Base-by-base conservation (phyloP, 495 filamentous ascomycete genomes). In the Penicillium paradoxum region DNA sequence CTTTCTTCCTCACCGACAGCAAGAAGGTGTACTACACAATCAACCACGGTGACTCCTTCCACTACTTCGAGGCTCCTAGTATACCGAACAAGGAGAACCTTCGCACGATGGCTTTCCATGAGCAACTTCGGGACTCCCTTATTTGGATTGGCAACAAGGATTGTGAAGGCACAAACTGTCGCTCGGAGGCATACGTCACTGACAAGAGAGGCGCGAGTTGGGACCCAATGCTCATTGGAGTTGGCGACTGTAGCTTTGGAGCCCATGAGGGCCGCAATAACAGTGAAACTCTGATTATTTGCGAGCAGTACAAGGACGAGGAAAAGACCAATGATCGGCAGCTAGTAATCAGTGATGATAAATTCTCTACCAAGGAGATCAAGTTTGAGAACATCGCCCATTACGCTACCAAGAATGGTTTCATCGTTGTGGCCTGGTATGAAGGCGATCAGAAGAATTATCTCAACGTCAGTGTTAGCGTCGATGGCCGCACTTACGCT, bases 341-440 rank as follows among this genome's bases (percentile, higher is more conserved):
- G 44, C 78, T 99, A 24, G 60, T 90, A 11, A 84, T 84, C 29
- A 92, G 83, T 59, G 77, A 87, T 46, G 80, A 91, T 51, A 88
- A 82, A 69, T 91, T 93, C 60, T 72, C 76, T n/a, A 77, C 82
- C 22, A 65, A 78, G 49, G 65, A 76, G 25, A 71, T 79, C 1
- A 76, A 78, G 33, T 81, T 86, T 63, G 70, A 79, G 6, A 79
- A 90, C 51, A 85, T 97, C 51, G 84, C 86, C 37, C 83, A 86
- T 40, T 97, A 92, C 68, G 91, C 90, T 5, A 95, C 85, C 22
- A 96, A 95, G 90, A 81, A 86, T 19, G 92, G 97, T 58, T 99
- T 93, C 70, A 89, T 97, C 61, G 80, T 99, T 38, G 90, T 96
- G 30, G 93, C 93, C 2, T 82, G 83, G 29, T 80, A 83, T 60